phyloP scores from a whole-genome alignment of 129 eudicot species.

The Heracleum sosnowskyi region DNA sequence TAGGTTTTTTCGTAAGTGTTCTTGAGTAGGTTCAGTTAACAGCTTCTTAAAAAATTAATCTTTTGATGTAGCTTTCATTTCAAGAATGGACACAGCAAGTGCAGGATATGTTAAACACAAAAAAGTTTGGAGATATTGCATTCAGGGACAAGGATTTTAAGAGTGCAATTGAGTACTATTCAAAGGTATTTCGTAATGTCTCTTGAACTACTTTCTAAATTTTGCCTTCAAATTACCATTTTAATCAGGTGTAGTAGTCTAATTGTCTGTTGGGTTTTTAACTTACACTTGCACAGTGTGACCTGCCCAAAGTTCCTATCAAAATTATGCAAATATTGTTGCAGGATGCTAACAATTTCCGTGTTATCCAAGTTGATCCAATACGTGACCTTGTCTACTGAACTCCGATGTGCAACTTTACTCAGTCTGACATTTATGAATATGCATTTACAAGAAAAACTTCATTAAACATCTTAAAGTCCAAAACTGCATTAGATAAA shows the following conservation, averaged over 20 bases:
- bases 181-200: conserved; percentile 52
- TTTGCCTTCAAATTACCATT: neutral
- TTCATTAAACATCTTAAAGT: neutral
- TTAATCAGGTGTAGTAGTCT: neutral
- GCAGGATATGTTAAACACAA: conserved; percentile 91
- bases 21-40: neutral
- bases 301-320: neutral
- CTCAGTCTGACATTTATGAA: neutral
- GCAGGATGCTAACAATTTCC: neutral
- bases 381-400: neutral
- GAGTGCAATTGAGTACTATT: conserved; percentile 70
- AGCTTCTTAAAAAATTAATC: neutral
- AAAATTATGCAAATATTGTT: neutral
- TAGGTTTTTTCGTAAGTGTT: neutral
- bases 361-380: neutral
- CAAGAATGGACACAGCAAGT: conserved; percentile 99
- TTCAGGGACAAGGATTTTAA: conserved; percentile 90
- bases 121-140: conserved; percentile 92
- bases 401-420: neutral
- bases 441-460: neutral
- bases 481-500: neutral
- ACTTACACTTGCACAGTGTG: neutral
- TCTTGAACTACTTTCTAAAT: neutral
- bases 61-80: conserved; percentile 67
- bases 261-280: neutral